Conservation (phyloP, 2,329 filamentous ascomycete genomes). For the Botrytis fabae region DNA sequence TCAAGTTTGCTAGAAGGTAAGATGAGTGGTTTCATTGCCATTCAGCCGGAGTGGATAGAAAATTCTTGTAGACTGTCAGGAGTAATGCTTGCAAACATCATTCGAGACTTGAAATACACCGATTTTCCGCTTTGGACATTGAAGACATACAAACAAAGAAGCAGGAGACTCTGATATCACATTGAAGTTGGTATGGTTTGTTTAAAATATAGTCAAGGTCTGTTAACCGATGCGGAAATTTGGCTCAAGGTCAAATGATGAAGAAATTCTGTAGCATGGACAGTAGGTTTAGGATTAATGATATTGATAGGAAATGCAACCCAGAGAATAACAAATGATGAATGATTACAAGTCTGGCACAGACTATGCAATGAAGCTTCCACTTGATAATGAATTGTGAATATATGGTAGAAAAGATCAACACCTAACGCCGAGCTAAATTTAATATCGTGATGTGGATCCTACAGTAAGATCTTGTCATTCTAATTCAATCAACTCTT, state of each 20-base stretch:
- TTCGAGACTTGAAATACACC: background rate
- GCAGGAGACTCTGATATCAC: background rate
- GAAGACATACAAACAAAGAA: background rate
- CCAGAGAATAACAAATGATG: background rate
- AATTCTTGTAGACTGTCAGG: accelerated
- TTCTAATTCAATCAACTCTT: constrained; percentile 32
- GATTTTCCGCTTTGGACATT: background rate
- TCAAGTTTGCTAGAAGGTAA: background rate
- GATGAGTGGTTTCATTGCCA: accelerated
- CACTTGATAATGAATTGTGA: background rate
- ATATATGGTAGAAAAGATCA: background rate
- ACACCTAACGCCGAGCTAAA: background rate
- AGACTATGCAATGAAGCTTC: background rate
- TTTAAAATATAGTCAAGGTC: background rate
- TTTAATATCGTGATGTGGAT: background rate
- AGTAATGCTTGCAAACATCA: background rate
- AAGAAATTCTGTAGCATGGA: background rate
- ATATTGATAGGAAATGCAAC: background rate
- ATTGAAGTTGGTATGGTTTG: background rate
- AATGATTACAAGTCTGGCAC: background rate
- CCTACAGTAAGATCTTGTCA: background rate
- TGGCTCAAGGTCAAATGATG: background rate
- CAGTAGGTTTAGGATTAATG: background rate
- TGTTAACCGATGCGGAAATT: background rate
- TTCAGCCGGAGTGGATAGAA: background rate